A percentile compares a stretch with the other conserved stretches of the same genome.
phyloP scores from a whole-genome alignment of 495 filamentous ascomycete genomes.

The Hyaloscypha finlandica region DNA sequence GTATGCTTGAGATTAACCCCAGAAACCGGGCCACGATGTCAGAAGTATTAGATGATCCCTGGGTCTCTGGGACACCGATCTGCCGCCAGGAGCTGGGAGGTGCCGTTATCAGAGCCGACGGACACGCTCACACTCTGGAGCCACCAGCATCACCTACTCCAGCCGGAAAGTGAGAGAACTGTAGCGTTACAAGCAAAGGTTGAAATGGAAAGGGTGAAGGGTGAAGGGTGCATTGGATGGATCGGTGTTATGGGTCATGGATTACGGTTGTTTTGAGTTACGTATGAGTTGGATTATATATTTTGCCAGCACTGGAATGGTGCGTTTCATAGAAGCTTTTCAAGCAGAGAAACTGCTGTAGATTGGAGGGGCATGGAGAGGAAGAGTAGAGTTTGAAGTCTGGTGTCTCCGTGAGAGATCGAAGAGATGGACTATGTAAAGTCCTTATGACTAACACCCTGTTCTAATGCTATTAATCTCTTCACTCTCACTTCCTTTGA shows the following conservation, averaged over 20 bases:
- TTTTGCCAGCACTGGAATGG: not conserved
- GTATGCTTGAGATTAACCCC: constrained; percentile 91
- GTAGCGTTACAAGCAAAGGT: not conserved
- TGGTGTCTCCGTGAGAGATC: not conserved
- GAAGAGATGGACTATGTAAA: not conserved
- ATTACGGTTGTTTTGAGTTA: constrained; percentile 9
- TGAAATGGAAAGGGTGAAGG: not conserved
- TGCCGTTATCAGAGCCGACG: constrained; percentile 45
- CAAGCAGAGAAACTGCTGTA: constrained; percentile 25
- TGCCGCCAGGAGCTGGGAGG: constrained; percentile 51
- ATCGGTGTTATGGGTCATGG: constrained; percentile 11
- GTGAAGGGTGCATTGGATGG: constrained; percentile 1
- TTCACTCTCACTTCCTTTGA: not conserved
- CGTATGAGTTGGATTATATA: constrained; percentile 8
- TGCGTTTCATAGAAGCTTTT: constrained; percentile 19
- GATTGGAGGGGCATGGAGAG: constrained; percentile 19
- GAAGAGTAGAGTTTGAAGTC: not conserved
- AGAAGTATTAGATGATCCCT: constrained; percentile 86
- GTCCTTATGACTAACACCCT: not conserved
- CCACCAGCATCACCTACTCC: constrained; percentile 39
- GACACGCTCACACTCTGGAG: constrained; percentile 57
- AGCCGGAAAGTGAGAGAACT: not conserved
- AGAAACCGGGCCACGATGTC: constrained; percentile 78
- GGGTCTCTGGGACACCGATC: constrained; percentile 72
- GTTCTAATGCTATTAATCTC: not conserved